Conservation (phyloP, 1,284 basidiomycete species). For the Coniferiporia sulphurascens region DNA sequence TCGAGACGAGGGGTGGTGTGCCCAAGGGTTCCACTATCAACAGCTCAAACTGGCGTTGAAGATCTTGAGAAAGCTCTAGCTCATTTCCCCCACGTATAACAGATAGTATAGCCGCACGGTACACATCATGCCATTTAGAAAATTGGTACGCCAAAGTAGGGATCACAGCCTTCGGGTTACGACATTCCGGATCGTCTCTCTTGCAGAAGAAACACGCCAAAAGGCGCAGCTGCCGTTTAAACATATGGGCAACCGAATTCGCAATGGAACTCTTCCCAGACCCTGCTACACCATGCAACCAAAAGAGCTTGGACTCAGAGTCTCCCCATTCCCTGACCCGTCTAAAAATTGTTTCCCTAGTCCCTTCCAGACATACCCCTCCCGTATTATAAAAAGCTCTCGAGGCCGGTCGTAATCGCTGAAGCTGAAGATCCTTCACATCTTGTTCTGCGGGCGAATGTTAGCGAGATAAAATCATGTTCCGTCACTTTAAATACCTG, state of each 20-base stretch:
- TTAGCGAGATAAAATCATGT: too few relatives aligned
- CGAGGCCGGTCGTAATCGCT: too few relatives aligned
- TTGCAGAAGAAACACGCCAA: constrained; percentile 5
- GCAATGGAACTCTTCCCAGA: constrained; percentile 10
- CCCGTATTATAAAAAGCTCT: too few relatives aligned
- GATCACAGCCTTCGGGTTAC: not conserved
- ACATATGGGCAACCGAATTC: not conserved
- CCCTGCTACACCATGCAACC: constrained; percentile 2
- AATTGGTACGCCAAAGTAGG: not conserved
- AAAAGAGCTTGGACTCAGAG: not conserved
- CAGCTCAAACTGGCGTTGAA: not conserved
- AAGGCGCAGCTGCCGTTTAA: not conserved
- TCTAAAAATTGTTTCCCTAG: too few relatives aligned
- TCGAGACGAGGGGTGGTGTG: too few relatives aligned
- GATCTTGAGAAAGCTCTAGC: not conserved
- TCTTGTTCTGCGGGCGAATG: too few relatives aligned
- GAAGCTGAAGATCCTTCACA: too few relatives aligned
- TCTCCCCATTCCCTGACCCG: too few relatives aligned
- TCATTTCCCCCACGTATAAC: not conserved
- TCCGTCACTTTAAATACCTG: too few relatives aligned
- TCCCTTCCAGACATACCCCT: too few relatives aligned
- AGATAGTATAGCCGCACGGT: not conserved
- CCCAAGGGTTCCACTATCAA: not conserved
- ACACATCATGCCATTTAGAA: not conserved
- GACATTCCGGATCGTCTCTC: not conserved